Evolutionary conservation across 2,329 filamentous ascomycete species (phyloP).

Genomic region (Penicillium sp.): DNA sequence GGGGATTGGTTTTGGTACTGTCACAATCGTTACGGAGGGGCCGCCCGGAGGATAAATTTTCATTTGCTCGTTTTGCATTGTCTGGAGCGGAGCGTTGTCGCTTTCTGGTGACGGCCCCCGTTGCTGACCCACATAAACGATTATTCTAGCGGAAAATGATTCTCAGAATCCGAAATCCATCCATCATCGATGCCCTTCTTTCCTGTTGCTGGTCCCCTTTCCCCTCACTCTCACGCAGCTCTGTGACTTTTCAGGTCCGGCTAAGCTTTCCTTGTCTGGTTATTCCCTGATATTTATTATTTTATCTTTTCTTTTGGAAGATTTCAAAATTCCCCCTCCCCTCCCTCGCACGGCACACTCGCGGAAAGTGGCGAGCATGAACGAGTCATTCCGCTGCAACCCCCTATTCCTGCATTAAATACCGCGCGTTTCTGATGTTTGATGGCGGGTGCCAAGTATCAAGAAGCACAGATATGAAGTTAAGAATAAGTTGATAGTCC

Average conservation of each 20-base stretch:
- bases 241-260: slow-evolving; percentile 22
- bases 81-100: slow-evolving; percentile 27
- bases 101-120: slow-evolving; percentile 32
- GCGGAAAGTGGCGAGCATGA: slow-evolving; percentile 11
- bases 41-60: slow-evolving; percentile 22
- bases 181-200: background rate
- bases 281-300: slow-evolving; percentile 17
- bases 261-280: slow-evolving; percentile 33
- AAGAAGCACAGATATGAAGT: slow-evolving; percentile 19
- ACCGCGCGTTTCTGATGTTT: background rate
- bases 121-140: slow-evolving; percentile 25
- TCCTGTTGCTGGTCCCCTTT: slow-evolving; percentile 18
- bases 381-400: slow-evolving; percentile 10
- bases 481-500: slow-evolving; percentile 26
- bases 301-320: slow-evolving; percentile 9
- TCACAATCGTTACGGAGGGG: slow-evolving; percentile 19
- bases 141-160: background rate
- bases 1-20: slow-evolving; percentile 25
- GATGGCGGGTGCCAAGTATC: background rate
- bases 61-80: slow-evolving; percentile 23
- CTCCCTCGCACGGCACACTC: slow-evolving; percentile 7
- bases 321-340: slow-evolving; percentile 3
- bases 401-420: slow-evolving; percentile 3
- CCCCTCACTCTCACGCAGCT: slow-evolving; percentile 23
- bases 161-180: background rate